These are phyloP conservation scores for Zarea fungicola DNA, from an alignment of 2,329 filamentous ascomycete species.

Conservation along the genomic window DNA sequence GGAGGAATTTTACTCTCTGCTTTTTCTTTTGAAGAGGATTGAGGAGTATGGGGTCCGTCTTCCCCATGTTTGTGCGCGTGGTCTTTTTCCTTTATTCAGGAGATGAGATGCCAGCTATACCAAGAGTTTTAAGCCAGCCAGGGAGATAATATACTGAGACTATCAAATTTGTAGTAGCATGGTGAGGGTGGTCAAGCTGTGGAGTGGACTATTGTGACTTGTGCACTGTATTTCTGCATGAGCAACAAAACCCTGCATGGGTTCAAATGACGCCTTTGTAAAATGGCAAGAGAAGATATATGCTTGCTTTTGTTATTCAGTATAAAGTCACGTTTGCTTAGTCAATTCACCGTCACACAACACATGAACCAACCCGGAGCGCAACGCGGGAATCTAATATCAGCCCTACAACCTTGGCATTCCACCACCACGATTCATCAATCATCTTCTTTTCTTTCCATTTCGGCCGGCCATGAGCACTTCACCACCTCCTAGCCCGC, in stretches of 20 bases:
- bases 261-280: too few species aligned
- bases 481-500: conserved; percentile 22
- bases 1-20: not conserved
- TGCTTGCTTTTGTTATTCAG: too few species aligned
- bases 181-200: too few species aligned
- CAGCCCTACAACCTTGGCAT: not conserved
- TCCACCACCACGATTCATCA: conserved; percentile 2
- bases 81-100: conserved; percentile 7
- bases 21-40: not conserved
- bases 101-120: conserved; percentile 24
- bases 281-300: too few species aligned
- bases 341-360: too few species aligned
- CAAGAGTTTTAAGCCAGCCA: conserved; percentile 25
- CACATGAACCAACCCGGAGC: too few species aligned
- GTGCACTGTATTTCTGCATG: too few species aligned
- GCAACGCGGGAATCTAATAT: too few species aligned
- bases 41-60: not conserved
- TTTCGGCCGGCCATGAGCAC: conserved; percentile 18
- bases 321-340: too few species aligned
- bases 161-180: conserved; percentile 22
- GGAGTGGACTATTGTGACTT: too few species aligned
- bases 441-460: too few species aligned
- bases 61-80: not conserved
- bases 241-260: too few species aligned
- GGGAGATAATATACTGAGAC: conserved; percentile 35